These are phyloP conservation scores for Collybiopsis luxurians DNA, from an alignment of 768 basidiomycete species.

Conservation along the genomic window DNA sequence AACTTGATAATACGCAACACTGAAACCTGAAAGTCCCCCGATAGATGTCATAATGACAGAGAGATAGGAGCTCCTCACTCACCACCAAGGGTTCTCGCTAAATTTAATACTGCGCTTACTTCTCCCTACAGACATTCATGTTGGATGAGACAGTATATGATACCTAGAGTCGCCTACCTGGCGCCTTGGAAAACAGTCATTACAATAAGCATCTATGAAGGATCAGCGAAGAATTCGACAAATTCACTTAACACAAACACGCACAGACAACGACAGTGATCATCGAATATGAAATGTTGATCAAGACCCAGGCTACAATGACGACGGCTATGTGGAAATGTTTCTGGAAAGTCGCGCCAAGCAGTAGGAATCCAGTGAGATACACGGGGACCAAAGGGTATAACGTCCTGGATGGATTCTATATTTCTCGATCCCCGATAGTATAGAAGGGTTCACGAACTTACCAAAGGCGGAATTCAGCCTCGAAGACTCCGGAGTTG, in stretches of 20 bases:
- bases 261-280: slow-evolving; percentile 38
- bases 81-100: slow-evolving; percentile 22
- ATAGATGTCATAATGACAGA: neutral
- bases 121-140: slow-evolving; percentile 19
- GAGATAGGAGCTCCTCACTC: neutral
- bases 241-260: too few species aligned
- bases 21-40: slow-evolving; percentile 15
- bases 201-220: neutral
- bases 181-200: neutral
- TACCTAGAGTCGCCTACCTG: too few species aligned
- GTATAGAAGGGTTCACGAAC: too few species aligned
- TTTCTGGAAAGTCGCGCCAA: slow-evolving; percentile 50
- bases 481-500: slow-evolving; percentile 39
- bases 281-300: slow-evolving; percentile 37
- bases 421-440: too few species aligned
- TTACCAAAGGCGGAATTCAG: slow-evolving; percentile 22
- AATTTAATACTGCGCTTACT: slow-evolving; percentile 26
- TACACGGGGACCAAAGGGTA: slow-evolving; percentile 53
- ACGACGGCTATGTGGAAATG: slow-evolving; percentile 43
- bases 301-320: slow-evolving; percentile 59
- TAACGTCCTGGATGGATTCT: slow-evolving; percentile 36
- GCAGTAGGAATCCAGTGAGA: slow-evolving; percentile 48
- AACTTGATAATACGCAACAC: slow-evolving; percentile 39
- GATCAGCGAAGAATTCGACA: neutral
- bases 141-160: neutral